These are phyloP conservation scores for Trichoderma pleuroti DNA, from an alignment of 2,329 filamentous ascomycete species.

Conservation along the genomic window DNA sequence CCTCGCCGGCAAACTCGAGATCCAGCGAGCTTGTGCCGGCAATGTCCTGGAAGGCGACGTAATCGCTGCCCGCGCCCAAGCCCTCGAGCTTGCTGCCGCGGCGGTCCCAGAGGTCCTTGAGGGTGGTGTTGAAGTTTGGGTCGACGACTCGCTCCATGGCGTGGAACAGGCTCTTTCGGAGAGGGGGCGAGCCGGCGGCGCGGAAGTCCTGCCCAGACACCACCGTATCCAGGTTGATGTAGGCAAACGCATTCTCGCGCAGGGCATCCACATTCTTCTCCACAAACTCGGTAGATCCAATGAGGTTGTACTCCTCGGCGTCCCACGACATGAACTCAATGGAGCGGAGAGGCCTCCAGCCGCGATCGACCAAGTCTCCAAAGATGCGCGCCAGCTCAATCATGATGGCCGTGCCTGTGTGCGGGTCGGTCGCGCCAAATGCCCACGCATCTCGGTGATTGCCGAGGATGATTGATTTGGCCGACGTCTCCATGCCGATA, in stretches of 20 bases:
- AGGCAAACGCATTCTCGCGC: constrained; percentile 73
- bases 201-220: constrained; percentile 72
- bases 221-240: constrained; percentile 86
- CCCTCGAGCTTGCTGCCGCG: constrained; percentile 59
- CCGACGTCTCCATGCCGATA: constrained; percentile 73
- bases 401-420: constrained; percentile 85
- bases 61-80: constrained; percentile 75
- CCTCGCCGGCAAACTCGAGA: constrained; percentile 67
- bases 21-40: constrained; percentile 86
- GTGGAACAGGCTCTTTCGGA: constrained; percentile 66
- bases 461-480: constrained; percentile 83
- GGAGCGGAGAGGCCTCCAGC: constrained; percentile 89
- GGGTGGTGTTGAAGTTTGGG: constrained; percentile 65
- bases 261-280: constrained; percentile 76
- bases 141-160: constrained; percentile 73
- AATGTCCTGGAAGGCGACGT: constrained; percentile 86
- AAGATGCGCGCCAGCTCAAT: constrained; percentile 85
- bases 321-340: constrained; percentile 99
- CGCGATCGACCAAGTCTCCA: constrained; percentile 68
- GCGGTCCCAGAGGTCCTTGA: constrained; percentile 74
- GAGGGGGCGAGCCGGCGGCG: constrained; percentile 77
- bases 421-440: constrained; percentile 80
- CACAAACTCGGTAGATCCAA: constrained; percentile 92
- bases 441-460: constrained; percentile 94
- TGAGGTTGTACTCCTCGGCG: constrained; percentile 85